Conservation (phyloP, 768 basidiomycete species). For the Lactifluus pinguis region DNA sequence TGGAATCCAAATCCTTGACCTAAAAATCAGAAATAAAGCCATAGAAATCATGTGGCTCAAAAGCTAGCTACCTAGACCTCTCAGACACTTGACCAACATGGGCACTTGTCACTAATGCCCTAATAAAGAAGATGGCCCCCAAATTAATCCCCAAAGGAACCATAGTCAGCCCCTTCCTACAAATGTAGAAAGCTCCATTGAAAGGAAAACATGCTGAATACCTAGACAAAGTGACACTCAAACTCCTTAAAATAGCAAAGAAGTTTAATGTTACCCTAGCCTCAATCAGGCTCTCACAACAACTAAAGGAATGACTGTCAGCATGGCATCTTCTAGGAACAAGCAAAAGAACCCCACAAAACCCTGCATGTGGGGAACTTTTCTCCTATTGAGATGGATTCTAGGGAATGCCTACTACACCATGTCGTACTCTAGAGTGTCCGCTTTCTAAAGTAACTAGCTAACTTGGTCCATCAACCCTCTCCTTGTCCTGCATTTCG, state of each 20-base stretch:
- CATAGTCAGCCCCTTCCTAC: slow-evolving; percentile 1
- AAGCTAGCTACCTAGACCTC: slow-evolving; percentile 17
- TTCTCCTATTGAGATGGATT: no score
- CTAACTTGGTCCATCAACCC: no score
- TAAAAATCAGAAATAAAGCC: slow-evolving; percentile 6
- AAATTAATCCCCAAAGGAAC: accelerated
- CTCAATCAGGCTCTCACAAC: neutral
- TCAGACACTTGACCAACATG: neutral
- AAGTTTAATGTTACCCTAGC: neutral
- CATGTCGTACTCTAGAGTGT: no score
- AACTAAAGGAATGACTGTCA: neutral
- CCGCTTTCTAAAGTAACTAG: no score
- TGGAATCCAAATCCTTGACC: slow-evolving; percentile 10
- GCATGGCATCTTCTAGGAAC: slow-evolving; percentile 14
- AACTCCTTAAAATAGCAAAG: slow-evolving; percentile 2
- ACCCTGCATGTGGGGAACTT: no score
- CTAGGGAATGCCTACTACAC: no score
- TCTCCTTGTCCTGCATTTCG: no score
- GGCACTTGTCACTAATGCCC: slow-evolving; percentile 11
- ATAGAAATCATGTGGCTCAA: slow-evolving; percentile 17
- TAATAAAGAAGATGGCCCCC: neutral
- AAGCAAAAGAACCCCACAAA: no score
- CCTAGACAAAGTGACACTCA: neutral
- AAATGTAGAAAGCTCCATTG: neutral
- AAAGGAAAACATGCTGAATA: neutral